phyloP scores from a whole-genome alignment of 1,139 yeast species.

The Suhomyces ambrosiae region DNA sequence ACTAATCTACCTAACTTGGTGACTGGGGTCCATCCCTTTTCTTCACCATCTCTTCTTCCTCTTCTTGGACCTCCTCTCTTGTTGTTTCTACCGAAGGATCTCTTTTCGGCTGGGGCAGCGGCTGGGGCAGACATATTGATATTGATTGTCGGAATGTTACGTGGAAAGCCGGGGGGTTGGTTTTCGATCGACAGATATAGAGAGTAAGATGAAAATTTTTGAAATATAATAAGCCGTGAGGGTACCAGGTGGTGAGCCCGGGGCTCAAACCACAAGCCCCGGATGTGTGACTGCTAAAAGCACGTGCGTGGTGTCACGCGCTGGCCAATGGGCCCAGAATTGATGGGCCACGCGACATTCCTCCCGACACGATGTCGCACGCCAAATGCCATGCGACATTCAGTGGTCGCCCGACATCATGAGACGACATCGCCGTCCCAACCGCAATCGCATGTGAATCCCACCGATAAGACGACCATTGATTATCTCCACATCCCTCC shows the following conservation, averaged over 20 bases:
- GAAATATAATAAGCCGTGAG: background rate
- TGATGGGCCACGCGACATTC: too few species aligned
- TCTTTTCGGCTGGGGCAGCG: constrained; percentile 44
- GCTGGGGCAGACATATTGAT: constrained; percentile 63
- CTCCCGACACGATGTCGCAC: too few species aligned
- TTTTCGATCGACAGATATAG: constrained; percentile 72
- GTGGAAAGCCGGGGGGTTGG: constrained; percentile 93
- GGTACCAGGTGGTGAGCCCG: background rate
- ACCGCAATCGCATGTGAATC: constrained; percentile 3
- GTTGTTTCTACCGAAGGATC: constrained; percentile 67
- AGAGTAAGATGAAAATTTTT: constrained; percentile 16
- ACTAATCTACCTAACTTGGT: constrained; percentile 99
- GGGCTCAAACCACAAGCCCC: too few species aligned
- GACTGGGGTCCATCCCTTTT: constrained; percentile 99
- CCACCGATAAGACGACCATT: background rate
- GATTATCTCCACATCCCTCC: background rate
- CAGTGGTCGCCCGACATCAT: background rate
- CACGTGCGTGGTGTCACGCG: too few species aligned
- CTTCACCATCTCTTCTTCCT: constrained; percentile 81
- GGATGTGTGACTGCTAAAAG: too few species aligned
- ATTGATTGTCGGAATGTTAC: constrained; percentile 72
- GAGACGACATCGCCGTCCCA: background rate
- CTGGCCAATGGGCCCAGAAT: too few species aligned
- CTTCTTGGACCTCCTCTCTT: constrained; percentile 56
- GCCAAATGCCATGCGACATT: background rate